A percentile compares a stretch with the other conserved stretches of the same genome.
phyloP scores from a whole-genome alignment of 2,329 filamentous ascomycete species.

The Colletotrichum tamarilloi region DNA sequence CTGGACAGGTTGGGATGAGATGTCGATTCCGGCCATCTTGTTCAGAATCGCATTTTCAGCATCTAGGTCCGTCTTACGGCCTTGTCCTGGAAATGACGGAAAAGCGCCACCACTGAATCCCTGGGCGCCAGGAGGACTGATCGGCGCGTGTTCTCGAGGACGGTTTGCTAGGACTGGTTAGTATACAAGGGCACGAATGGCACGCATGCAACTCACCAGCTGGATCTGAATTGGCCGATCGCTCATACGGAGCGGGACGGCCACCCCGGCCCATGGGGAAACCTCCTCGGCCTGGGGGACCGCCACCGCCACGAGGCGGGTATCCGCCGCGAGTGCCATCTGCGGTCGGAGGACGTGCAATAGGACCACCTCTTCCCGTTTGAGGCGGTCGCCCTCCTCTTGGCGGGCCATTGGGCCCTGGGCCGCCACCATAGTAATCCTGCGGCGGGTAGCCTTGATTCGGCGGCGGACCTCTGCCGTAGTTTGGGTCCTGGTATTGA shows the following conservation, averaged over 20 bases:
- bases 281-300: slow-evolving; percentile 44
- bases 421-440: slow-evolving; percentile 56
- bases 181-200: neutral
- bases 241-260: slow-evolving; percentile 52
- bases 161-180: slow-evolving; percentile 40
- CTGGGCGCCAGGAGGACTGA: slow-evolving; percentile 43
- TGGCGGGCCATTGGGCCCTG: slow-evolving; percentile 48
- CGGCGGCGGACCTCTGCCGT: slow-evolving; percentile 52
- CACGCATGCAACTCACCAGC: slow-evolving; percentile 45
- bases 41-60: slow-evolving; percentile 54
- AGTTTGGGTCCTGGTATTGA: slow-evolving; percentile 58
- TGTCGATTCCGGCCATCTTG: slow-evolving; percentile 54
- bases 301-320: slow-evolving; percentile 46
- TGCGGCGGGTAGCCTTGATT: slow-evolving; percentile 53
- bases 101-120: slow-evolving; percentile 47
- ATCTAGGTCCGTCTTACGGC: slow-evolving; percentile 51
- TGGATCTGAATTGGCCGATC: slow-evolving; percentile 53
- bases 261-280: slow-evolving; percentile 49
- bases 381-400: slow-evolving; percentile 55
- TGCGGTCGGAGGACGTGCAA: slow-evolving; percentile 53
- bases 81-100: slow-evolving; percentile 54
- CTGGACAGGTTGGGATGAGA: slow-evolving; percentile 43
- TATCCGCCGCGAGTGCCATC: slow-evolving; percentile 51
- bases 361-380: slow-evolving; percentile 58
- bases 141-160: slow-evolving; percentile 44